Conservation (phyloP, 2,329 filamentous ascomycete genomes). For the Clonostachys rhizophaga region DNA sequence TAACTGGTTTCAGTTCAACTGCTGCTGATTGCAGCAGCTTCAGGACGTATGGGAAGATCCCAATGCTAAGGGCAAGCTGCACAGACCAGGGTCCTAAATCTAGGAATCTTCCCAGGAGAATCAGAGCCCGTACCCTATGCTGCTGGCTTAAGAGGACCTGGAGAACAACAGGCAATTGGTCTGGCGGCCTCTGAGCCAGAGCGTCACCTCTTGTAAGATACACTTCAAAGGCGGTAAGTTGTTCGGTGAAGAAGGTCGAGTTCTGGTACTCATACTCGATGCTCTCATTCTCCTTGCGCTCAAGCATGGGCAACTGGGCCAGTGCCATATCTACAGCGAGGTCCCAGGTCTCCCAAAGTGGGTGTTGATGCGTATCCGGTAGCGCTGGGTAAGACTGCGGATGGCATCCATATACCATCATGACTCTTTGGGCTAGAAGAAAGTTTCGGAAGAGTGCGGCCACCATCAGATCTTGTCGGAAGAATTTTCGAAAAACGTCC, state of each 20-base stretch:
- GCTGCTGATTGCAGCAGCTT: constrained; percentile 95
- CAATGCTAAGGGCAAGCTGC: constrained; percentile 94
- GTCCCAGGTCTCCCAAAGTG: constrained; percentile 97
- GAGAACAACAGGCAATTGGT: constrained; percentile 92
- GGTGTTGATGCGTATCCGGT: constrained; percentile 93
- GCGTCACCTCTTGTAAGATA: constrained; percentile 81
- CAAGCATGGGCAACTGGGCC: constrained; percentile 80
- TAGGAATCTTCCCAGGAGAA: constrained; percentile 87
- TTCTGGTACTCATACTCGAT: constrained; percentile 89
- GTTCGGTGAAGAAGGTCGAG: constrained; percentile 94
- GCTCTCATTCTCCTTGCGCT: constrained; percentile 69
- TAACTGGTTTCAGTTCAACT: constrained; percentile 90
- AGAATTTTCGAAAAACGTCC: constrained; percentile 91
- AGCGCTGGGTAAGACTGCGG: constrained; percentile 87
- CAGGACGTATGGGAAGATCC: constrained; percentile 98
- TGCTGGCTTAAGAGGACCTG: constrained; percentile 96
- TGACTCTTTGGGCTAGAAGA: constrained; percentile 87
- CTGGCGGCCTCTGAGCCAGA: constrained; percentile 79
- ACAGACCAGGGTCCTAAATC: constrained; percentile 98
- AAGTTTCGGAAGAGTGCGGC: constrained; percentile 96
- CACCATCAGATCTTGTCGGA: constrained; percentile 98
- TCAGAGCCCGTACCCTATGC: constrained; percentile 84
- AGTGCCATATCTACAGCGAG: constrained; percentile 93
- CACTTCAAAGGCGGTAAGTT: constrained; percentile 94
- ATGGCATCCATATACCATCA: constrained; percentile 94